Conservation (phyloP, 805 yeast genomes). For the Spathaspora girioi region DNA sequence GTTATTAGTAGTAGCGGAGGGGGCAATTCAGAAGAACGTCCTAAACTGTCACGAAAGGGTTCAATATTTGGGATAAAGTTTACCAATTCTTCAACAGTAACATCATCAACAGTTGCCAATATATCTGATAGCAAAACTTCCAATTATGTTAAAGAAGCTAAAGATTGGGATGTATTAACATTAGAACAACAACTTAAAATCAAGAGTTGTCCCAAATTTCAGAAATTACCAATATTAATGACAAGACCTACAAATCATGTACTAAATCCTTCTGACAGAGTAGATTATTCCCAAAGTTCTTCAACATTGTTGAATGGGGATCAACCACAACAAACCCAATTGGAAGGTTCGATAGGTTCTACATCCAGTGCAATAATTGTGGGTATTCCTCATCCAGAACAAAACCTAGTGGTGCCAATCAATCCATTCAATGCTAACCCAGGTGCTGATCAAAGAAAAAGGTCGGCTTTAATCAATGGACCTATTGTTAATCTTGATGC, state of each 20-base stretch:
- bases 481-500: slow-evolving; percentile 83
- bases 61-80: slow-evolving; percentile 40
- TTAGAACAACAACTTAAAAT: slow-evolving; percentile 31
- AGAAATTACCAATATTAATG: slow-evolving; percentile 28
- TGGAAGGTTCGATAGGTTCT: slow-evolving; percentile 22
- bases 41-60: slow-evolving; percentile 23
- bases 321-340: slow-evolving; percentile 9
- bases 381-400: slow-evolving; percentile 41
- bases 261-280: slow-evolving; percentile 11
- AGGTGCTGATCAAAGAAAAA: slow-evolving; percentile 68
- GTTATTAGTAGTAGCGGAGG: neutral
- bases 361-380: slow-evolving; percentile 32
- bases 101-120: slow-evolving; percentile 1
- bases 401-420: slow-evolving; percentile 27
- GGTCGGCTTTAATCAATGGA: slow-evolving; percentile 73
- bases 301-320: slow-evolving; percentile 27
- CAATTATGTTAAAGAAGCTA: slow-evolving; percentile 22
- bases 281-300: slow-evolving; percentile 31
- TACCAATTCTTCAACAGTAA: slow-evolving; percentile 12
- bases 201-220: slow-evolving; percentile 26
- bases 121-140: slow-evolving; percentile 6
- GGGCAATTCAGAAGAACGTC: slow-evolving; percentile 4
- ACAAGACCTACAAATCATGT: slow-evolving; percentile 28
- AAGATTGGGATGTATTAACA: slow-evolving; percentile 28
- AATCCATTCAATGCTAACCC: slow-evolving; percentile 40